Base-by-base conservation (phyloP, 495 filamentous ascomycete species). In the Talaromyces wortmannii region DNA sequence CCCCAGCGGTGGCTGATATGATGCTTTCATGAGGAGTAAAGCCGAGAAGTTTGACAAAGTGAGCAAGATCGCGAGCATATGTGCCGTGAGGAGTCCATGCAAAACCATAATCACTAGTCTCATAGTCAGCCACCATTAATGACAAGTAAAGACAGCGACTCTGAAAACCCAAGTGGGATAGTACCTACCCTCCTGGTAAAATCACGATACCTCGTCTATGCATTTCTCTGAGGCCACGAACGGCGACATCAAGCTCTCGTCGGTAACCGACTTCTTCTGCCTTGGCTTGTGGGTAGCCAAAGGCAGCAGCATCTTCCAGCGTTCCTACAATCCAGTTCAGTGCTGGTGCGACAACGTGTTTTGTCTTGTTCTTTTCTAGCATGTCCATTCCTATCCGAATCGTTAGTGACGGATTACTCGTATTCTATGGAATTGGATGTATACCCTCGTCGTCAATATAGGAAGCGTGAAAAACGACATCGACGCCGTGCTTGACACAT, bases 11-110 rank as follows among this genome's bases (percentile, higher is more conserved):
- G 8, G 78, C 75, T 2, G 78, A 65, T 30, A 81, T 65, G 15
- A 81, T 66, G 7, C 69, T 59, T 53, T 80, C 78, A 53, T 70
- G 70, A 0, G 76, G 71, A n/a, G 75, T 80, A 61, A 77, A 78
- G 17, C 66, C 72, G 31, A 81, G 66, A 0, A 75, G 63, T 43
- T 78, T 73, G 23, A 77, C 72, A 50, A 80, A 80, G 51, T 79
- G 76, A 17, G 66, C 69, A 18, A 80, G 67, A 52, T 80, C 76
- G 1, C 69, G 64, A 1, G 76, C 75, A 52, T 78, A 80, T 1
- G 75, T 79, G 2, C 77, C 77, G 33, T 79, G 74, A 1, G 74
- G 77, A 16, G 73, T 74, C 77, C 77, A 79, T 1, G 74, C 73
- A 56, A 81, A 81, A 15, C 78, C 76, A 45, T 80, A 81, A 56